Evolutionary conservation across 169 alveolate species (phyloP).

Genomic region (Plasmodium blacklocki): DNA sequence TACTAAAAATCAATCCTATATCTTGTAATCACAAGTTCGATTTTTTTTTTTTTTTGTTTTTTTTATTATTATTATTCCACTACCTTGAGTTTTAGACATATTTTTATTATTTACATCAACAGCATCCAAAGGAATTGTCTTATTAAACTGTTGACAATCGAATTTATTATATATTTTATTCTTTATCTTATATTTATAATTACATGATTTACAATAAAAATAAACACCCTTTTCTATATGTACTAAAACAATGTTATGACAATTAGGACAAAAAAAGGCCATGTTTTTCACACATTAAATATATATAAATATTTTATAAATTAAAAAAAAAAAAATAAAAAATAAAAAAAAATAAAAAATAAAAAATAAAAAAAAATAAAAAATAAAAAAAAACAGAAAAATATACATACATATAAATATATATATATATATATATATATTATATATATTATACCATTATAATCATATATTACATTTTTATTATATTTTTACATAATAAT

Average conservation of each 20-base stretch:
- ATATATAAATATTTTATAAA: neutral
- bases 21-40: no score
- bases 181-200: conserved; percentile 55
- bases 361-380: neutral
- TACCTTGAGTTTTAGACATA: conserved; percentile 78
- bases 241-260: conserved; percentile 76
- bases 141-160: conserved; percentile 34
- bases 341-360: no score
- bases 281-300: conserved; percentile 4
- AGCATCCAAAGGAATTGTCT: conserved; percentile 68
- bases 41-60: neutral
- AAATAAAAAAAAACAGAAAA: neutral
- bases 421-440: neutral
- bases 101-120: conserved; percentile 64
- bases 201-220: conserved; percentile 65
- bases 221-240: conserved; percentile 65
- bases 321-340: neutral
- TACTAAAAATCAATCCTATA: no score
- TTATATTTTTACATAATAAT: no score
- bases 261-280: conserved; percentile 82
- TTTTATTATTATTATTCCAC: neutral
- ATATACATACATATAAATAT: neutral
- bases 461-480: neutral
- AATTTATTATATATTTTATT: conserved; percentile 67
- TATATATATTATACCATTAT: neutral